phyloP scores from a whole-genome alignment of 345 rosid species.

The Gossypium rotundifolium region DNA sequence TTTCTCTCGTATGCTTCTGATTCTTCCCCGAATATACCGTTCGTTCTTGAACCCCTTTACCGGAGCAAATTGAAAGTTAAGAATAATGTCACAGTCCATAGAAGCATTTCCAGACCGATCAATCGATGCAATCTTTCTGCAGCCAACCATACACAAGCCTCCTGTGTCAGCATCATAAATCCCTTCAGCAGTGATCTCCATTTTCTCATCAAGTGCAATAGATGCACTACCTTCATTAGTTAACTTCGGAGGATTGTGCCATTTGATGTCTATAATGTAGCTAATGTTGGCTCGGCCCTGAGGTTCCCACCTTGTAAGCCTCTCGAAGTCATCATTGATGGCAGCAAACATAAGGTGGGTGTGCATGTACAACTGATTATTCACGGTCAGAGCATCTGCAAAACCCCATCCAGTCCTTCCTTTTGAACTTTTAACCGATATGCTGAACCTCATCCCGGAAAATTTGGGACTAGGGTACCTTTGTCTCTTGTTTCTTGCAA shows the following conservation, averaged over 20 bases:
- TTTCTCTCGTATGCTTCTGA: conserved; percentile 29
- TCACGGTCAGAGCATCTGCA: conserved; percentile 33
- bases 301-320: neutral
- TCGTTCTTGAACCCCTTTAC: conserved; percentile 11
- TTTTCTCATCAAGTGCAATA: neutral
- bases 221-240: neutral
- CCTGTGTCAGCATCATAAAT: conserved; percentile 37
- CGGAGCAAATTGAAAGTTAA: conserved; percentile 38
- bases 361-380: neutral
- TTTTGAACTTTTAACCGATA: conserved; percentile 18
- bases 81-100: conserved; percentile 34
- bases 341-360: neutral
- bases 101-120: neutral
- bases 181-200: conserved; percentile 49
- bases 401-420: conserved; percentile 24
- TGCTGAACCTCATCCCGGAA: conserved; percentile 34
- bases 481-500: conserved; percentile 19
- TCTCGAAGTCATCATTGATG: neutral
- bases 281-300: conserved; percentile 18
- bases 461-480: conserved; percentile 32
- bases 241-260: neutral
- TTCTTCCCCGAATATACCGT: conserved; percentile 29
- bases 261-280: conserved; percentile 23
- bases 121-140: conserved; percentile 13
- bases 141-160: conserved; percentile 52